Evolutionary conservation across 192 early-diverging fungal genomes (phyloP).

Genomic region (Entomortierella beljakovae): DNA sequence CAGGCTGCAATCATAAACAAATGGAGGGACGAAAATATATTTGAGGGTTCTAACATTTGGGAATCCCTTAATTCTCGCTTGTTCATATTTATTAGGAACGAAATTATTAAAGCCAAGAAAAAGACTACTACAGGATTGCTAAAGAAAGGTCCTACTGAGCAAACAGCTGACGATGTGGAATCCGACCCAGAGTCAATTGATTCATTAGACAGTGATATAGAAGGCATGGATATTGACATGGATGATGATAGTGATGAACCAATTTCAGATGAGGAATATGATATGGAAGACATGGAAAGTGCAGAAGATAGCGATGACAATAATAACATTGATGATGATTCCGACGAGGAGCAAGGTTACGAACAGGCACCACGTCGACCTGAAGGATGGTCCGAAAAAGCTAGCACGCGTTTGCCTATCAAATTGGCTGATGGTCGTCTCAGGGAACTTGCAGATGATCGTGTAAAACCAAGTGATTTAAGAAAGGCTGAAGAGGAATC

Average conservation of each 20-base stretch:
- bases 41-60: no score
- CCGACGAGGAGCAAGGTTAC: conserved; percentile 75
- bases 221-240: conserved; percentile 65
- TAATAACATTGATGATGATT: conserved; percentile 32
- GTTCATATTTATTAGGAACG: conserved; percentile 30
- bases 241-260: conserved; percentile 63
- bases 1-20: no score
- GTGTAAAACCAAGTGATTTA: conserved; percentile 41
- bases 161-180: conserved; percentile 48
- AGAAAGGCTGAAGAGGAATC: conserved; percentile 24
- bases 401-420: conserved; percentile 75
- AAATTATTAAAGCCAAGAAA: conserved; percentile 56
- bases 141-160: conserved; percentile 47
- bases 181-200: conserved; percentile 30
- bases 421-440: conserved; percentile 73
- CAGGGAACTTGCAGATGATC: conserved; percentile 56
- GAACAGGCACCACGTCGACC: conserved; percentile 67
- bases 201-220: conserved; percentile 48
- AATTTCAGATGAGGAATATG: conserved; percentile 60
- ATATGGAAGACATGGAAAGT: conserved; percentile 57
- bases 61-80: not conserved
- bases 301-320: conserved; percentile 49
- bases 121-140: conserved; percentile 28
- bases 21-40: no score
- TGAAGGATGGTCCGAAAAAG: conserved; percentile 67